Conservation (phyloP, 2,329 filamentous ascomycete species). For the Colletotrichum abscissum region DNA sequence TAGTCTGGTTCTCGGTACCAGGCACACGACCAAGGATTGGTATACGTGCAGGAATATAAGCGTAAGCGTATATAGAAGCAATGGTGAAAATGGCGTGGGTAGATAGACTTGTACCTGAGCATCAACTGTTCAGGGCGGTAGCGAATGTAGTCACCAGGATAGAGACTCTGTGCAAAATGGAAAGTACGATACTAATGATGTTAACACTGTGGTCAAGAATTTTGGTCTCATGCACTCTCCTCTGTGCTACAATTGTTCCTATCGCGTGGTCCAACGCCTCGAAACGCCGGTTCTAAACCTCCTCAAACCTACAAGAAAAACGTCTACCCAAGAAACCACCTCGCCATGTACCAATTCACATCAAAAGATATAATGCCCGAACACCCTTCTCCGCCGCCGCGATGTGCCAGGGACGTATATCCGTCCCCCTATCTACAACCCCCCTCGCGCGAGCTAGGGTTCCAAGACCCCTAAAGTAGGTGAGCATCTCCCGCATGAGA, state of each 20-base stretch:
- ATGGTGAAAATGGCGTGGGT: not conserved
- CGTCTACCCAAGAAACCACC: slow-evolving; percentile 9
- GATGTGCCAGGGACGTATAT: slow-evolving; percentile 82
- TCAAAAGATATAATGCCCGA: slow-evolving; percentile 71
- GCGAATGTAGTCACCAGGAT: not conserved
- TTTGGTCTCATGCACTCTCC: not conserved
- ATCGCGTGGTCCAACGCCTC: not conserved
- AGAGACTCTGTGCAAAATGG: not conserved
- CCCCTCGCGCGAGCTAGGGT: slow-evolving; percentile 76
- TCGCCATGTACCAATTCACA: slow-evolving; percentile 55
- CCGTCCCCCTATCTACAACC: slow-evolving; percentile 66
- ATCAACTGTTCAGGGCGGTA: slow-evolving; percentile 16
- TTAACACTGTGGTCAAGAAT: not conserved
- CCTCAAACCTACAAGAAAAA: not conserved
- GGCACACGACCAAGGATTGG: not conserved
- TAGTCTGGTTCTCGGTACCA: not conserved
- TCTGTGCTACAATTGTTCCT: not conserved
- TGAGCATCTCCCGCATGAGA: slow-evolving; percentile 76
- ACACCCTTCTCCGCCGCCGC: slow-evolving; percentile 77
- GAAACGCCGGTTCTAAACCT: not conserved
- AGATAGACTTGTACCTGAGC: not conserved
- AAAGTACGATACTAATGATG: not conserved
- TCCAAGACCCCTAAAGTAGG: slow-evolving; percentile 75
- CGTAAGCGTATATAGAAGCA: not conserved
- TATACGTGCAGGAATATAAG: slow-evolving; percentile 16